Evolutionary conservation across 768 basidiomycete species (phyloP).

Genomic region (Wakefieldia striispora): DNA sequence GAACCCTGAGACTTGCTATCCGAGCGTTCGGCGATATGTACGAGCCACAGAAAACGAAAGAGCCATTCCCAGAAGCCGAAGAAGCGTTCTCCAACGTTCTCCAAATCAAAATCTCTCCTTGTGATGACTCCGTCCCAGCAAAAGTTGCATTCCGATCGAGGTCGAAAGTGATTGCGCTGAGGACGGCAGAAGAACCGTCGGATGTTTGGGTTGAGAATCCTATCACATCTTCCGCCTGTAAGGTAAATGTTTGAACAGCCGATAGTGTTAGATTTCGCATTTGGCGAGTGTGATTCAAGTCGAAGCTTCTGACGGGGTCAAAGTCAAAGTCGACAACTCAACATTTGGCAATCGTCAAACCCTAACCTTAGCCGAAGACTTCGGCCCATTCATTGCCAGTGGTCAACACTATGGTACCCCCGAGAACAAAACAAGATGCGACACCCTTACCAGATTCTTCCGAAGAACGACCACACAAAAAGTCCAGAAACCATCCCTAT

Average conservation of each 20-base stretch:
- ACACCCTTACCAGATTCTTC: slow-evolving; percentile 10
- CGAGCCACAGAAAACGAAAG: slow-evolving; percentile 25
- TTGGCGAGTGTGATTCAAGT: not conserved
- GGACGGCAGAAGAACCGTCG: slow-evolving; percentile 27
- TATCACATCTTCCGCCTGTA: slow-evolving; percentile 15
- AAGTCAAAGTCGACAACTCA: too few relatives aligned
- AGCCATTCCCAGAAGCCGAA: slow-evolving; percentile 9
- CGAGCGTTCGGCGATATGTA: slow-evolving; percentile 32
- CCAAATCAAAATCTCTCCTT: slow-evolving; percentile 61
- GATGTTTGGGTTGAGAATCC: slow-evolving; percentile 15
- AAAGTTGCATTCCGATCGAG: slow-evolving; percentile 62
- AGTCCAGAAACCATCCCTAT: slow-evolving; percentile 14
- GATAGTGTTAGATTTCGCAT: slow-evolving; percentile 62
- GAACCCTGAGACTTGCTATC: slow-evolving; percentile 62
- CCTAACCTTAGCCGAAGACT: slow-evolving; percentile 17
- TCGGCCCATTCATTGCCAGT: not conserved
- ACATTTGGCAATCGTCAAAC: not conserved
- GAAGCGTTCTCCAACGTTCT: slow-evolving; percentile 26
- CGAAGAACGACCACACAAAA: slow-evolving; percentile 12
- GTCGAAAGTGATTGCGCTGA: slow-evolving; percentile 55
- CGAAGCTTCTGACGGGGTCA: too few relatives aligned
- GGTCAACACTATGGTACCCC: slow-evolving; percentile 13
- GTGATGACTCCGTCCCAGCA: slow-evolving; percentile 57
- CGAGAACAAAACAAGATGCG: slow-evolving; percentile 10
- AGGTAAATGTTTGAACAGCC: slow-evolving; percentile 21